phyloP scores from a whole-genome alignment of 2,329 filamentous ascomycete genomes.

The Stylonectria norvegica region DNA sequence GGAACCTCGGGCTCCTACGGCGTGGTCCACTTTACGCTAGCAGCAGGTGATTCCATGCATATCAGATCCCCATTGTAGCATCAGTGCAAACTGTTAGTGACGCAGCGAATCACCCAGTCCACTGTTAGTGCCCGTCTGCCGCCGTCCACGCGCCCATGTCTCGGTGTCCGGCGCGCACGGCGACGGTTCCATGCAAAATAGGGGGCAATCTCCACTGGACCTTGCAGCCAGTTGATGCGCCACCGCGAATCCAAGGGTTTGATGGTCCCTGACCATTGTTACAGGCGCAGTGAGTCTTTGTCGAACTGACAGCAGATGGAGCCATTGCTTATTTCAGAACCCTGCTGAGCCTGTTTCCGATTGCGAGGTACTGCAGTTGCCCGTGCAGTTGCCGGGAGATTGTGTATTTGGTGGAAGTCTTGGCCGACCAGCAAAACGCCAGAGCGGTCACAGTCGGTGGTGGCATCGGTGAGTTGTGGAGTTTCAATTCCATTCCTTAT shows the following conservation, averaged over 20 bases:
- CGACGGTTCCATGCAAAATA: constrained; percentile 15
- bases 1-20: constrained; percentile 15
- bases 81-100: not conserved
- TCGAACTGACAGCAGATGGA: no score
- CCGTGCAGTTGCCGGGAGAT: no score
- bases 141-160: not conserved
- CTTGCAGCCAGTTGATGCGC: constrained; percentile 19
- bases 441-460: no score
- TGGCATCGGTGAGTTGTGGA: no score
- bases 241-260: constrained; percentile 8
- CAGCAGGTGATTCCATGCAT: not conserved
- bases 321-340: no score
- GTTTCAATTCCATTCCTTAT: no score
- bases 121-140: not conserved
- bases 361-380: no score
- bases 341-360: no score
- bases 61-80: not conserved
- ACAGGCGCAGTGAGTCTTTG: no score
- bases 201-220: constrained; percentile 28
- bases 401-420: no score
- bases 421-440: no score
- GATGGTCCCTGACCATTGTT: no score
- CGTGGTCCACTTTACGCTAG: not conserved
- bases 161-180: constrained; percentile 16
- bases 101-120: not conserved